phyloP scores from a whole-genome alignment of 768 basidiomycete genomes.

The Tulasnella sp. region DNA sequence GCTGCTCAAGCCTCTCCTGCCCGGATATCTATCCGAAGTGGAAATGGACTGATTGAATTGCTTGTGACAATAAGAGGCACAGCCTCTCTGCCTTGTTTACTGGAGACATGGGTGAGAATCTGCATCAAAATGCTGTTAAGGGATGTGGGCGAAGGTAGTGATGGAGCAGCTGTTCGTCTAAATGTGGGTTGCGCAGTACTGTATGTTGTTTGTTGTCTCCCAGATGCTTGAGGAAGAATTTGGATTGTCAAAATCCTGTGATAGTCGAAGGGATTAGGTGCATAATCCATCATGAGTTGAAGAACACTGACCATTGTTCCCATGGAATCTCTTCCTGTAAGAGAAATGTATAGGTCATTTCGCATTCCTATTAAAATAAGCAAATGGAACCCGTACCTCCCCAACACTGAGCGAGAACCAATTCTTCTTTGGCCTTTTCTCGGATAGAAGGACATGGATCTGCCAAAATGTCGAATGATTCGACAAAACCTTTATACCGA shows the following conservation, averaged over 20 bases:
- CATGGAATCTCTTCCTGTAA: conserved; percentile 66
- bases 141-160: conserved; percentile 19
- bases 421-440: conserved; percentile 54
- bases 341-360: background rate
- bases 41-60: conserved; percentile 47
- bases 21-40: conserved; percentile 53
- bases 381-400: background rate
- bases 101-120: conserved; percentile 67
- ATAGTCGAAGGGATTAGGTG: background rate
- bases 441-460: conserved; percentile 65
- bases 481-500: background rate
- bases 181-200: conserved; percentile 7
- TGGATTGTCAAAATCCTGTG: conserved; percentile 68
- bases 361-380: background rate
- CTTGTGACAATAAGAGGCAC: conserved; percentile 75
- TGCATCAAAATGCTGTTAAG: conserved; percentile 18
- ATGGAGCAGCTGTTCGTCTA: conserved; percentile 2
- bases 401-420: conserved; percentile 43
- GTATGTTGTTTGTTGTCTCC: background rate
- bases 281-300: background rate
- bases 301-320: conserved; percentile 58
- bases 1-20: too few relatives aligned
- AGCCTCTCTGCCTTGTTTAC: conserved; percentile 56
- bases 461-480: conserved; percentile 21
- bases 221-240: conserved; percentile 30